phyloP scores from a whole-genome alignment of 2,329 filamentous ascomycete genomes.

The Rhynchosporium agropyri region DNA sequence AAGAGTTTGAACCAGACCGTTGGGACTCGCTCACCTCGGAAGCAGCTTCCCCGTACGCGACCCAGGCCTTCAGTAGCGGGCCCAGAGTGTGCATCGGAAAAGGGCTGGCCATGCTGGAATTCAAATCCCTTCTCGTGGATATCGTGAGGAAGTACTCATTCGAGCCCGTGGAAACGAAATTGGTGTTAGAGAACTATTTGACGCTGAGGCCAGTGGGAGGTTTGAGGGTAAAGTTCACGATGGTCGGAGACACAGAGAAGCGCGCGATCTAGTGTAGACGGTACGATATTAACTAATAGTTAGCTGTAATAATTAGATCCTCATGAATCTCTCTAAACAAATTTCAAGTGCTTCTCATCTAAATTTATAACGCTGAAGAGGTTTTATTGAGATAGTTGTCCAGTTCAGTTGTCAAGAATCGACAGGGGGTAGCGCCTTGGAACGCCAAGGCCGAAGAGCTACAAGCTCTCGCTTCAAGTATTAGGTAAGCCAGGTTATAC shows the following conservation, averaged over 20 bases:
- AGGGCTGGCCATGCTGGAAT: slow-evolving; percentile 33
- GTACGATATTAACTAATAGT: neutral
- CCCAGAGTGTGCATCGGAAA: slow-evolving; percentile 27
- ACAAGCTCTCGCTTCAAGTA: too few species aligned
- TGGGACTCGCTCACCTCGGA: slow-evolving; percentile 25
- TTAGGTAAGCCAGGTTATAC: too few species aligned
- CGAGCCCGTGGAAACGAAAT: slow-evolving; percentile 13
- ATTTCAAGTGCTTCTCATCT: too few species aligned
- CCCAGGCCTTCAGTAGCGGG: slow-evolving; percentile 25
- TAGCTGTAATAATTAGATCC: too few species aligned
- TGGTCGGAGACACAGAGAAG: slow-evolving; percentile 4
- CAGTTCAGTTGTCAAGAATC: too few species aligned
- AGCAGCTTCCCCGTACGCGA: slow-evolving; percentile 32
- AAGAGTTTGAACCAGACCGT: slow-evolving; percentile 32
- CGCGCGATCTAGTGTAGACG: slow-evolving; percentile 9
- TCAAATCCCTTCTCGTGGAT: slow-evolving; percentile 32
- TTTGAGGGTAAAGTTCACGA: slow-evolving; percentile 11
- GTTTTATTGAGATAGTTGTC: too few species aligned
- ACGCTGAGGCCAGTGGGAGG: slow-evolving; percentile 20
- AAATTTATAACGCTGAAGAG: too few species aligned
- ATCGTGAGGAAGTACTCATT: slow-evolving; percentile 23
- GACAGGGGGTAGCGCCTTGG: too few species aligned
- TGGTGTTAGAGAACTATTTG: neutral
- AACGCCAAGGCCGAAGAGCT: too few species aligned
- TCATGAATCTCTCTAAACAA: too few species aligned